Base-by-base conservation (phyloP, 163 green algal species). In the Prototheca stagnorum region DNA sequence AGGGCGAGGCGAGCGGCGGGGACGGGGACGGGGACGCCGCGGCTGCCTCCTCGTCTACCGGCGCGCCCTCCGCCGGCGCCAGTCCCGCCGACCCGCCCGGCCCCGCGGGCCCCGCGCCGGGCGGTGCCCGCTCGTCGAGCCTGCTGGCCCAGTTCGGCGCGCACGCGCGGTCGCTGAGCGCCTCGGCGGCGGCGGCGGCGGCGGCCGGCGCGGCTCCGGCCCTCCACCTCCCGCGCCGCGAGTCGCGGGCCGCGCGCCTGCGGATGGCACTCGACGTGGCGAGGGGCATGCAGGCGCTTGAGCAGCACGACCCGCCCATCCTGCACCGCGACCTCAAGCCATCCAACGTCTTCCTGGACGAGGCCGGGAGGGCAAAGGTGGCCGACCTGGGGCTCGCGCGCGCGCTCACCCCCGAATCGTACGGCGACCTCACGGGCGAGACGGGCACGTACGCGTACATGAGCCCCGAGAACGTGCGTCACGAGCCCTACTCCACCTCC, bases 391-490 rank as follows among this genome's bases (percentile, higher is more conserved):
- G 84, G 4, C 59, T 92, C 19, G 53, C 62, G 6, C 66, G 78
- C 26, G 53, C 78, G 44, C 57, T 82, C 24, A 60, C 53, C 16
- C 52, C 49, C 45, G 49, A 39, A 17, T 47, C 46, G 28, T 37
- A 51, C 39, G 33, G 19, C 16, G 52, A 14, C 2, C 56, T 92
- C 12, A 91, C 79, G 8, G 73, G 74, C 3, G 80, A 90, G 62
- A 88, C 82, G 3, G 84, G 84, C n/a, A 88, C 73, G 1, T 93
- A 93, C 53, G 39, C 81, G 34, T 93, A 92, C 68, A 93, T 93
- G 83, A 64, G 65, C 11, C 83, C 83, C 2, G 83, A 93, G 58
- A 75, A 63, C 29, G 58, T 82, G 44, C 35, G 75, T 41, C 74
- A 85, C 44, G 73, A 89, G 57, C 44, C 81, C 21, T 95, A 95